These are phyloP conservation scores for Trametes cinnabarina DNA, from an alignment of 768 basidiomycete genomes.

Conservation along the genomic window DNA sequence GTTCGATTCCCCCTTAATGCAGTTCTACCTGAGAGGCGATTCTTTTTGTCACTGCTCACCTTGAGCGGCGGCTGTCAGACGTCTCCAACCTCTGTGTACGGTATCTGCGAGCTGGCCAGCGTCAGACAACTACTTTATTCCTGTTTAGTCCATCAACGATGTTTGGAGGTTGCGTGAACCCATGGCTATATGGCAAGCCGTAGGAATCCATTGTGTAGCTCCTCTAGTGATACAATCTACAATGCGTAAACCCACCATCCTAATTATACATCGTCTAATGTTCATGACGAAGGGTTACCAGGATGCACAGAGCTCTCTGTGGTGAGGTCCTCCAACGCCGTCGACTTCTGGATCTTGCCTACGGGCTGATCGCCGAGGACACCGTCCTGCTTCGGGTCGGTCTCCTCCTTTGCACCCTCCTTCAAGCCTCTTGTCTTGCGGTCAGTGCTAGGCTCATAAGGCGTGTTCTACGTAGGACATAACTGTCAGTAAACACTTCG, in stretches of 20 bases:
- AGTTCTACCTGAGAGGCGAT: constrained; percentile 21
- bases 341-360: constrained; percentile 23
- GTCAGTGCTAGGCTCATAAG: constrained; percentile 6
- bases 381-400: constrained; percentile 14
- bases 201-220: too few species aligned
- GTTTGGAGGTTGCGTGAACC: too few species aligned
- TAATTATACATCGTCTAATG: too few species aligned
- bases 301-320: constrained; percentile 28
- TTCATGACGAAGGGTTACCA: constrained; percentile 5
- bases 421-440: constrained; percentile 20
- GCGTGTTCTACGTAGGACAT: constrained; percentile 18
- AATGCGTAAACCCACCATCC: too few species aligned
- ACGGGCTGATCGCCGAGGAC: constrained; percentile 22
- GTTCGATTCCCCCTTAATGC: constrained; percentile 88
- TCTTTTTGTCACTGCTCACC: not conserved
- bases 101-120: too few species aligned
- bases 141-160: too few species aligned
- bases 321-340: constrained; percentile 19
- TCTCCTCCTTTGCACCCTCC: constrained; percentile 23
- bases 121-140: too few species aligned
- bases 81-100: too few species aligned
- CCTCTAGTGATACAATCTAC: not conserved
- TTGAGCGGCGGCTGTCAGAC: too few species aligned
- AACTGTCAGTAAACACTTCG: not conserved
- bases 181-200: too few species aligned